Percentiles rank a stretch among this genome's conserved stretches.
Evolutionary conservation across 169 alveolate species (phyloP).

Genomic region (Perkinsus olseni): DNA sequence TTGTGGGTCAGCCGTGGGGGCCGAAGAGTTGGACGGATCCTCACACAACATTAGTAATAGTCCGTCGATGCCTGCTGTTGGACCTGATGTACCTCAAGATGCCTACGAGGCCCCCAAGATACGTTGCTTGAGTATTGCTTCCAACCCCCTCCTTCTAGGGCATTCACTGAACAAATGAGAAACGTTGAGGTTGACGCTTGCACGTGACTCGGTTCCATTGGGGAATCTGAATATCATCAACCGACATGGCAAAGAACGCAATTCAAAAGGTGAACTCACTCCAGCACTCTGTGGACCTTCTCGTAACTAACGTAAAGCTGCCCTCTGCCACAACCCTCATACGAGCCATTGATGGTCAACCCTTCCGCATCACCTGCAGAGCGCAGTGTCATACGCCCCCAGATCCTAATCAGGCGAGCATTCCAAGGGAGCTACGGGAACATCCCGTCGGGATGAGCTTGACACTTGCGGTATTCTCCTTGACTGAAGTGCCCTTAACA

Average conservation of each 20-base stretch:
- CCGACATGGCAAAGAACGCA: not conserved
- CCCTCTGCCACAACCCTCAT: not conserved
- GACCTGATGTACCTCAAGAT: not conserved
- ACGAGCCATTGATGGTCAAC: not conserved
- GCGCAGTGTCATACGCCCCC: too few relatives aligned
- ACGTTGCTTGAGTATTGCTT: not conserved
- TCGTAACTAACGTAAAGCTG: not conserved
- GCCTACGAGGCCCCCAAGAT: not conserved
- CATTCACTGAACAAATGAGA: not conserved
- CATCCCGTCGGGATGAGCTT: too few relatives aligned
- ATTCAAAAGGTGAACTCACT: not conserved
- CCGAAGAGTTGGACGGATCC: not conserved
- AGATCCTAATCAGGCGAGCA: not conserved
- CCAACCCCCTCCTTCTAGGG: not conserved
- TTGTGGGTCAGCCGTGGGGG: not conserved
- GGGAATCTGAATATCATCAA: not conserved
- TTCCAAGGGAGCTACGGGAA: too few relatives aligned
- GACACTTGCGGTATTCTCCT: too few relatives aligned
- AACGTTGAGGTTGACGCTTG: not conserved
- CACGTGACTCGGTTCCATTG: not conserved
- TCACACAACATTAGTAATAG: not conserved
- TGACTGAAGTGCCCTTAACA: too few relatives aligned
- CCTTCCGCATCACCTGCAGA: not conserved
- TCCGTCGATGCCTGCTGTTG: not conserved
- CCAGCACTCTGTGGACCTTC: not conserved